phyloP scores from a whole-genome alignment of 2,329 filamentous ascomycete genomes.

The Stagonosporopsis cucurbitacearum region DNA sequence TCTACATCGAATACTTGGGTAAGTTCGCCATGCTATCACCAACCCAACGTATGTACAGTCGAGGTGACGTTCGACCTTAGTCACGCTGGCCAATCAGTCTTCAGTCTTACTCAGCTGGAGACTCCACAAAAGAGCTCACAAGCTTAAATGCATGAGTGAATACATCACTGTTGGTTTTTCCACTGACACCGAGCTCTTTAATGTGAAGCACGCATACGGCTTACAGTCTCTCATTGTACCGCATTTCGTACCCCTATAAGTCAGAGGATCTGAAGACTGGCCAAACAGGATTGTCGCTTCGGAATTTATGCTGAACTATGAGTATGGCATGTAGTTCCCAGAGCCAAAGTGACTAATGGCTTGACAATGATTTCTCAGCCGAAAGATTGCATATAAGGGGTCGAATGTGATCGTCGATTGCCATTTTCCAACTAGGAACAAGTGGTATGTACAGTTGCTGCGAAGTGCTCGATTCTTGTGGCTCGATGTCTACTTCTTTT shows the following conservation, averaged over 20 bases:
- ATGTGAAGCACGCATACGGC: background rate
- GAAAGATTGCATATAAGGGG: background rate
- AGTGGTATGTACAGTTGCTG: slow-evolving; percentile 28
- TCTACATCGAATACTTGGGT: background rate
- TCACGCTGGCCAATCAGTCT: background rate
- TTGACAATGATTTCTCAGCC: background rate
- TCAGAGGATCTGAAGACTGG: no score
- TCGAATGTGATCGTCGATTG: slow-evolving; percentile 1
- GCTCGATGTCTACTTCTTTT: slow-evolving; percentile 22
- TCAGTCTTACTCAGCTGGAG: background rate
- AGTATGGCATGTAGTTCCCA: background rate
- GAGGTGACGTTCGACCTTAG: background rate
- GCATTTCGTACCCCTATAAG: background rate
- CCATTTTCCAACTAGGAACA: slow-evolving; percentile 16
- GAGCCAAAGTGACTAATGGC: background rate
- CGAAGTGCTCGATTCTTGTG: slow-evolving; percentile 16
- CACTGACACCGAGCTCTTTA: fast-evolving
- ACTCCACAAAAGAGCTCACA: background rate
- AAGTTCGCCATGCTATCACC: background rate
- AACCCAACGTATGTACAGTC: background rate
- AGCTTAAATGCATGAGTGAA: background rate
- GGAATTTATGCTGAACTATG: background rate
- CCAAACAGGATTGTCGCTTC: background rate
- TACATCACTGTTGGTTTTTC: no score
- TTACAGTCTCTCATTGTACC: background rate